A percentile compares a stretch with the other conserved stretches of the same genome.
Evolutionary conservation across 345 rosid species (phyloP).

Genomic region (Rhodamnia argentea): DNA sequence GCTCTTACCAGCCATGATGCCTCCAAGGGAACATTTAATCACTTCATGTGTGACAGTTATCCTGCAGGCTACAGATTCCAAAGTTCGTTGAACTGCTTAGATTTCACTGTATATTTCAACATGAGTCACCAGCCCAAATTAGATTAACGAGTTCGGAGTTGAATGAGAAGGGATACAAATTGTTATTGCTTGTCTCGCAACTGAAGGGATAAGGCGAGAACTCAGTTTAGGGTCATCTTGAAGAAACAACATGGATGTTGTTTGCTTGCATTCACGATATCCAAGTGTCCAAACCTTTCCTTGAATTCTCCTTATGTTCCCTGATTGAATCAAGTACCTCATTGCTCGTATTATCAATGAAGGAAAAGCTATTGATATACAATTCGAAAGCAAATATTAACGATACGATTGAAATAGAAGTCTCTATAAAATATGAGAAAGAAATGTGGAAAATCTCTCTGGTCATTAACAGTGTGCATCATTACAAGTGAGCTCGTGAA

Average conservation of each 20-base stretch:
- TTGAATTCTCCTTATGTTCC: not conserved
- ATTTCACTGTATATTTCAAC: not conserved
- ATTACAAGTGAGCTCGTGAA: too few species aligned
- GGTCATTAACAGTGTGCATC: too few species aligned
- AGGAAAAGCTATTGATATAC: not conserved
- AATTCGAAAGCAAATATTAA: not conserved
- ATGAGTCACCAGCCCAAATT: too few species aligned
- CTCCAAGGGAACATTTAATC: not conserved
- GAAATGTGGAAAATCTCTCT: too few species aligned
- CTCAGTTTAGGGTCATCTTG: not conserved
- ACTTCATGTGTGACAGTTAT: not conserved
- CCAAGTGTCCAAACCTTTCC: not conserved
- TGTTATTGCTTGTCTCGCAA: not conserved
- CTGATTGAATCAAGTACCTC: not conserved
- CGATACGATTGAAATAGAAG: not conserved
- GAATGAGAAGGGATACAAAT: not conserved
- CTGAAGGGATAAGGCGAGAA: not conserved
- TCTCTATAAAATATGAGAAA: rapidly evolving
- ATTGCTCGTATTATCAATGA: not conserved
- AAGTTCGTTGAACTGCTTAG: not conserved
- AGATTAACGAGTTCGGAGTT: not conserved
- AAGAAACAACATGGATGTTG: not conserved
- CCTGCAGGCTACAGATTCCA: not conserved
- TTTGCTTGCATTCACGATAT: too few species aligned
- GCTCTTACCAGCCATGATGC: too few species aligned